phyloP scores from a whole-genome alignment of 1,284 basidiomycete species.

The Retiboletus flavoniger region DNA sequence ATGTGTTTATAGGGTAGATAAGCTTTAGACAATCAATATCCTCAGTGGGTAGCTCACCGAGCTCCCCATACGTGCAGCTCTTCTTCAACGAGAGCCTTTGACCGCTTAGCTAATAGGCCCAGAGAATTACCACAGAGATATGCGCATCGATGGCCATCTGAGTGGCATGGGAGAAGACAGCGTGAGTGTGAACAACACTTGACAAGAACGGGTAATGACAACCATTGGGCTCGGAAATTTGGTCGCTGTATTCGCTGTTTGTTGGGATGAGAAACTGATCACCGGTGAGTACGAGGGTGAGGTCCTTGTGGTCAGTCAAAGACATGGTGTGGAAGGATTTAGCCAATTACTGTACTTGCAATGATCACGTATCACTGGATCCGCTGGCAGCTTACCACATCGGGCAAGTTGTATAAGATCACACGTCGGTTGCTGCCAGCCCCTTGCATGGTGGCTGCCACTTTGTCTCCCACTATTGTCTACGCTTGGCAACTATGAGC shows the following conservation, averaged over 20 bases:
- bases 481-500: slow-evolving; percentile 15
- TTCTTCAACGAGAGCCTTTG: slow-evolving; percentile 72
- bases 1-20: slow-evolving; percentile 6
- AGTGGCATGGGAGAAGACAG: slow-evolving; percentile 13
- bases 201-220: slow-evolving; percentile 9
- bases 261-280: slow-evolving; percentile 64
- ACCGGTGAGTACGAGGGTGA: slow-evolving; percentile 40
- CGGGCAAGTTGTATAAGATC: slow-evolving; percentile 2
- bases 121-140: slow-evolving; percentile 98
- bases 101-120: slow-evolving; percentile 77
- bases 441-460: not conserved
- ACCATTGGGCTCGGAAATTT: slow-evolving; percentile 41
- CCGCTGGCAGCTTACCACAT: slow-evolving; percentile 18
- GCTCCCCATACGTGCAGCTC: slow-evolving; percentile 89
- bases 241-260: slow-evolving; percentile 54
- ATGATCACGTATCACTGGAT: slow-evolving; percentile 19
- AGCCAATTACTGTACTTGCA: not conserved
- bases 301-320: slow-evolving; percentile 20
- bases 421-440: not conserved
- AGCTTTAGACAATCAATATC: slow-evolving; percentile 6
- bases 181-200: slow-evolving; percentile 12
- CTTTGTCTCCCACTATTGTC: not conserved
- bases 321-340: slow-evolving; percentile 13
- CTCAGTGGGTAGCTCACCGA: slow-evolving; percentile 48
- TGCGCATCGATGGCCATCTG: slow-evolving; percentile 58